Percentiles rank a stretch among this genome's conserved stretches.
Evolutionary conservation across 2,329 filamentous ascomycete species (phyloP).

Genomic region (Xylaria sp.): DNA sequence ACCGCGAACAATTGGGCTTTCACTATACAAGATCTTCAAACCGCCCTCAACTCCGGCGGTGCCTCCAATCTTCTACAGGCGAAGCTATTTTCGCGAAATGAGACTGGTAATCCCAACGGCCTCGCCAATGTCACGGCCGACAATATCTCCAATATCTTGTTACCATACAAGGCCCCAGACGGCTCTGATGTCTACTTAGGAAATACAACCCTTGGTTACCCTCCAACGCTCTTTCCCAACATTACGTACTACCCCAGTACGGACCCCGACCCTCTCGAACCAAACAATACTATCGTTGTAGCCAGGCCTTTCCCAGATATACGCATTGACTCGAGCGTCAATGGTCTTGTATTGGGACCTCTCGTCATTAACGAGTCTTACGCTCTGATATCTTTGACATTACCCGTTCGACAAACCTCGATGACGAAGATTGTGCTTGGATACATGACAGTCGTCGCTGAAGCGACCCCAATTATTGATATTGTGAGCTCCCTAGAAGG

Average conservation of each 20-base stretch:
- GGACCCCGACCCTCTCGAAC: conserved; percentile 54
- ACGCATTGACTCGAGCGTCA: conserved; percentile 59
- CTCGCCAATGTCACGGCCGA: conserved; percentile 73
- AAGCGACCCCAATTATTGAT: conserved; percentile 71
- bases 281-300: conserved; percentile 55
- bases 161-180: conserved; percentile 71
- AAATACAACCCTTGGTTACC: conserved; percentile 71
- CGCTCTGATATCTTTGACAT: conserved; percentile 82
- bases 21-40: conserved; percentile 73
- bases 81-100: conserved; percentile 76
- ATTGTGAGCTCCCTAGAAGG: conserved; percentile 75
- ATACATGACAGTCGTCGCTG: conserved; percentile 84
- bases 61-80: conserved; percentile 72
- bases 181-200: conserved; percentile 71
- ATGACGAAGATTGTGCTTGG: conserved; percentile 74
- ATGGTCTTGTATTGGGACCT: conserved; percentile 79
- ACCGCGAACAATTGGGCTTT: conserved; percentile 68
- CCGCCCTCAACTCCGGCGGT: conserved; percentile 71
- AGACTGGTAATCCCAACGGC: conserved; percentile 63
- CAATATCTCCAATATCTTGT: conserved; percentile 60
- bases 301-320: conserved; percentile 64
- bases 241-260: conserved; percentile 70
- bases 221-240: conserved; percentile 79
- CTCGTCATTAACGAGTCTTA: conserved; percentile 77
- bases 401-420: conserved; percentile 78